Evolutionary conservation across 2,329 filamentous ascomycete genomes (phyloP), one percentile per base, ranked within the genome.

Genomic region (Beauveria caledonica): DNA sequence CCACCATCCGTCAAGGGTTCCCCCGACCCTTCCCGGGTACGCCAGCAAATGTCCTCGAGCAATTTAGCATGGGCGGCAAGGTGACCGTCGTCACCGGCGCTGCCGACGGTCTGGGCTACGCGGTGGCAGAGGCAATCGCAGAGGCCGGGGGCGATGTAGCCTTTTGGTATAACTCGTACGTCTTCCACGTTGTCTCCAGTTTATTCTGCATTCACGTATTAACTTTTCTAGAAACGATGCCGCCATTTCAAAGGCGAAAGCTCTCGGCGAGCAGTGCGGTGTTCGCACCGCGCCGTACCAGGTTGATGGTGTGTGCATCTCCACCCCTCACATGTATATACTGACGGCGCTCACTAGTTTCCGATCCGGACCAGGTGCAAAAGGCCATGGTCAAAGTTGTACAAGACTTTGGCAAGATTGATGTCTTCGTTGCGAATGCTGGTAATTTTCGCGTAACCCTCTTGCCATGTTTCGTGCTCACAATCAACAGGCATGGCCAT

Each of bases 31-130:
- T 74, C 56, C 74, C 74, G 4, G 64, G 71, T 59, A 76, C 71
- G 0, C 72, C 75, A 1, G 58, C 65, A 40, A 79, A 78, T 60
- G 78, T 78, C 1, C 54, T 79, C 1, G 72, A 79, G 48, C 78
- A 80, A 54, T 70, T 80, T 51, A 68, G 67, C 15, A 67, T 80
- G 65, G 70, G 65, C 5, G 76, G 72, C 9, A 78, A 72, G 60
- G 72, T 75, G 59, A 72, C 74, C 0, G 72, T 75, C n/a, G 68
- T 80, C 1, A 79, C 70, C 0, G 78, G 78, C 5, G 77, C 77
- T 1, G 72, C 76, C 0, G 77, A 78, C 45, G 78, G 78, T 0
- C 74, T 80, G 45, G 78, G 78, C 0, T 67, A 70, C 48, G 71
- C 78, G 0, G 76, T 78, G 4, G 70, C 76, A 0, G 74, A 80